Evolutionary conservation across 345 rosid species (phyloP), one percentile per base, ranked within the genome.

Genomic region (Litchi chinensis): DNA sequence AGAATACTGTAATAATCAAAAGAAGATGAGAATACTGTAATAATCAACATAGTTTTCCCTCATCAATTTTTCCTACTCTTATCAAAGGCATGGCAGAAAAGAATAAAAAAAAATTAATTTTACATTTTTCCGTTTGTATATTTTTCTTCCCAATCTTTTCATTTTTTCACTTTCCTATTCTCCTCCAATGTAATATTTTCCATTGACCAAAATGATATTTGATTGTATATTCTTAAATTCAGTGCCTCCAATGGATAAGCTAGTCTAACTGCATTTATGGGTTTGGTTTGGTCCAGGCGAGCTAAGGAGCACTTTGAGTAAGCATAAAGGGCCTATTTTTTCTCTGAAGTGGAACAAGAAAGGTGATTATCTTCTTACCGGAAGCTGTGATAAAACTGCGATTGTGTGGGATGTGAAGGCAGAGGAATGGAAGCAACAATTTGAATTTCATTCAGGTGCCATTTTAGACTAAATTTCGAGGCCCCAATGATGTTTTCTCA

Each of bases 331-430:
- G 56, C 98, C 99, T 60, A 92, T 97, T 65, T 97, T 97, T 85
- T 93, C 99, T 75, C 86, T 97, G n/a, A 97, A 97, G 88, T 97
- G 99, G 99, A 97, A 97, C 87, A 97, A 94, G 88, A 97, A 94
- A 86, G 98, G 99, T 67, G 98, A 97, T 85, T 97, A 90, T 86
- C 98, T 97, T 85, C 95, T 97, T 59, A 94, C 98, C 22, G 99
- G 99, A 83, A 97, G 99, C 83, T 93, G 90, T 57, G 99, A 97
- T 83, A 93, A 84, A 89, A 94, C 97, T 50, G 99, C 98, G 50
- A 92, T 97, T 82, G 99, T 97, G 65, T 97, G 99, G 98, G 99
- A 94, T 82, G 98, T 94, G 41, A 94, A 93, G 86, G 90, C 92
- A 69, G 95, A 93, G 91, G 97, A 92, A 81, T 91, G 93, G 93